phyloP scores from a whole-genome alignment of 345 rosid genomes.

The Brassica nigra region DNA sequence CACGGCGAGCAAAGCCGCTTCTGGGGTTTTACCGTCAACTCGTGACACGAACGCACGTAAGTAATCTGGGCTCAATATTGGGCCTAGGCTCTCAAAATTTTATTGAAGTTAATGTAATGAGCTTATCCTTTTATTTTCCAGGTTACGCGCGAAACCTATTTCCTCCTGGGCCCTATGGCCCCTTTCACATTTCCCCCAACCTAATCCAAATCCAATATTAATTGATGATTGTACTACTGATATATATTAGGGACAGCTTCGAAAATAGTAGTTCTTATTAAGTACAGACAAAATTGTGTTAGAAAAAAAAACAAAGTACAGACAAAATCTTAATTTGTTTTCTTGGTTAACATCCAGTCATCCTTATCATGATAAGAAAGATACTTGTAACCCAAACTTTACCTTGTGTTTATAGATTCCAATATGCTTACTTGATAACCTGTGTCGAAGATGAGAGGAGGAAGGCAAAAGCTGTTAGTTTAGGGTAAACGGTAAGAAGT shows the following conservation, averaged over 20 bases:
- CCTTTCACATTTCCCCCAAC: background rate
- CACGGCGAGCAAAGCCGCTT: constrained; percentile 23
- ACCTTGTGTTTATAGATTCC: background rate
- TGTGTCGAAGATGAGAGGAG: background rate
- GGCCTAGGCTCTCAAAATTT: background rate
- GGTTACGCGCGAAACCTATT: background rate
- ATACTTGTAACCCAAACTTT: background rate
- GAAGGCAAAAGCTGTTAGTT: background rate
- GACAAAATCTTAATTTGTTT: background rate
- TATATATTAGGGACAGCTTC: background rate
- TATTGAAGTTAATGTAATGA: background rate
- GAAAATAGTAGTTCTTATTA: background rate
- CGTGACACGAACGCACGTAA: constrained; percentile 33
- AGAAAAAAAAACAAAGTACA: background rate
- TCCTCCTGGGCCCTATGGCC: background rate
- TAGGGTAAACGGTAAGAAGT: background rate
- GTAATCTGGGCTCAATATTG: background rate
- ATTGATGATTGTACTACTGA: background rate
- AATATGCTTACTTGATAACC: background rate
- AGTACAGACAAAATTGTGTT: too few species aligned
- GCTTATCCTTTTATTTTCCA: background rate
- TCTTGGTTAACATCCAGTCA: background rate
- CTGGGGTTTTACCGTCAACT: constrained; percentile 33
- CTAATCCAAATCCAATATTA: background rate
- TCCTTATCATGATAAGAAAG: background rate